phyloP scores from a whole-genome alignment of 2,329 filamentous ascomycete species.

The Stemphylium vesicarium region DNA sequence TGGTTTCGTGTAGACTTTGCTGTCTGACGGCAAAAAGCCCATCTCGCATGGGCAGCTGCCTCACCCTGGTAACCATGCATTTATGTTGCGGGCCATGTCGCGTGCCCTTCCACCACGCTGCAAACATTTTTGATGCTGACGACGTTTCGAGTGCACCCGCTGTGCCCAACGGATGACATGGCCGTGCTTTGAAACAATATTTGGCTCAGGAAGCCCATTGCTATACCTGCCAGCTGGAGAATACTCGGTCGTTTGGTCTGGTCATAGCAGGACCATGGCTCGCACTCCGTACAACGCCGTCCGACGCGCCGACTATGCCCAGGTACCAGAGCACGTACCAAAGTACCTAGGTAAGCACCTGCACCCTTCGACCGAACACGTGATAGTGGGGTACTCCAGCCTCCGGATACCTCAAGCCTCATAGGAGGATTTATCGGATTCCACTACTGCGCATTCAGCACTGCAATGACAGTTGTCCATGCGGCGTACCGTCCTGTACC shows the following conservation, averaged over 20 bases:
- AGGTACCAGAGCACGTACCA: not conserved
- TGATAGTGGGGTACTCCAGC: slow-evolving; percentile 4
- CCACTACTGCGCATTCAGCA: slow-evolving; percentile 2
- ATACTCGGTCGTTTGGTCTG: not conserved
- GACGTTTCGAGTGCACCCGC: slow-evolving; percentile 21
- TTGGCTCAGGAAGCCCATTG: slow-evolving; percentile 5
- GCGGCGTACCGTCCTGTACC: not conserved
- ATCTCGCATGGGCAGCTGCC: not conserved
- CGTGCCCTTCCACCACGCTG: slow-evolving; percentile 13
- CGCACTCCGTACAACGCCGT: not conserved
- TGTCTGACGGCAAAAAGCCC: not conserved
- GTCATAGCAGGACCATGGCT: not conserved
- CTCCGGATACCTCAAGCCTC: not conserved
- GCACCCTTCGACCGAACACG: slow-evolving; percentile 1
- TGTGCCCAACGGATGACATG: slow-evolving; percentile 3
- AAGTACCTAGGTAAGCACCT: too few relatives aligned
- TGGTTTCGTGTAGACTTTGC: not conserved
- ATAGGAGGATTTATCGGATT: slow-evolving; percentile 2
- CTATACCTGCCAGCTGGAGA: not conserved
- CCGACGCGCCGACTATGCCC: not conserved
- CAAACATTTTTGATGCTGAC: slow-evolving; percentile 32
- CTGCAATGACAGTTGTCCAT: slow-evolving; percentile 19
- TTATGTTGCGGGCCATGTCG: slow-evolving; percentile 13
- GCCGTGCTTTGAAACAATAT: slow-evolving; percentile 19
- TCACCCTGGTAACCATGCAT: not conserved